phyloP scores from a whole-genome alignment of 768 basidiomycete genomes.

The Grammothele lineata region DNA sequence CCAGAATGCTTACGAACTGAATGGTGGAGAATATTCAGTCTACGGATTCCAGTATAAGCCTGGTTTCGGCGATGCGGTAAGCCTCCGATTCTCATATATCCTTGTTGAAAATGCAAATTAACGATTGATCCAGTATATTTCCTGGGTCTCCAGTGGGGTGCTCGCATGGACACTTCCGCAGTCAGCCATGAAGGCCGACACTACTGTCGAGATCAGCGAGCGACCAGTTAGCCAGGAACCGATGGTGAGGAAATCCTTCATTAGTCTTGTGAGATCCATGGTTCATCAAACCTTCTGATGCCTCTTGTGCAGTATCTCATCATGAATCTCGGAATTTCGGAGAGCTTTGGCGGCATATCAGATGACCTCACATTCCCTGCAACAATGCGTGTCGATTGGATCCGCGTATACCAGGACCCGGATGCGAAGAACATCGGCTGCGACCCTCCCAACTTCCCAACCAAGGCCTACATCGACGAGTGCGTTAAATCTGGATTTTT shows the following conservation, averaged over 20 bases:
- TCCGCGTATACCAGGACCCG: constrained; percentile 69
- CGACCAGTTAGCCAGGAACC: constrained; percentile 81
- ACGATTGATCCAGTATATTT: constrained; percentile 60
- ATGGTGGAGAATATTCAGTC: constrained; percentile 50
- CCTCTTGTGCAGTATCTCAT: constrained; percentile 42
- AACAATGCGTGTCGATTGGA: constrained; percentile 72
- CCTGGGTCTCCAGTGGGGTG: constrained; percentile 66
- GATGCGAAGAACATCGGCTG: constrained; percentile 52
- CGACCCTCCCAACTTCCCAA: constrained; percentile 73
- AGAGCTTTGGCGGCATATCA: constrained; percentile 57
- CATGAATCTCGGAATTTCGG: constrained; percentile 55
- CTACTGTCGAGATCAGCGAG: constrained; percentile 53
- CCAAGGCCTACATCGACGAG: constrained; percentile 72
- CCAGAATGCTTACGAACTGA: constrained; percentile 63
- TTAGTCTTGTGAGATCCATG: too few relatives aligned
- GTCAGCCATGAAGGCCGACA: constrained; percentile 55
- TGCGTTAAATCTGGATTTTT: too few relatives aligned
- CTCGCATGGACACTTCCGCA: constrained; percentile 68
- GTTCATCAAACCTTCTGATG: neutral
- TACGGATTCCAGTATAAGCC: constrained; percentile 85
- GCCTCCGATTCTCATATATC: constrained; percentile 55
- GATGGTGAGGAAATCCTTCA: constrained; percentile 70
- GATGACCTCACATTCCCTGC: constrained; percentile 46
- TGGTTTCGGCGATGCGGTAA: constrained; percentile 55
- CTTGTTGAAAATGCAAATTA: neutral